A percentile compares a stretch with the other conserved stretches of the same genome.
These are phyloP conservation scores for Fraxinus ornus DNA, from an alignment of 305 asterid species.

Conservation along the genomic window DNA sequence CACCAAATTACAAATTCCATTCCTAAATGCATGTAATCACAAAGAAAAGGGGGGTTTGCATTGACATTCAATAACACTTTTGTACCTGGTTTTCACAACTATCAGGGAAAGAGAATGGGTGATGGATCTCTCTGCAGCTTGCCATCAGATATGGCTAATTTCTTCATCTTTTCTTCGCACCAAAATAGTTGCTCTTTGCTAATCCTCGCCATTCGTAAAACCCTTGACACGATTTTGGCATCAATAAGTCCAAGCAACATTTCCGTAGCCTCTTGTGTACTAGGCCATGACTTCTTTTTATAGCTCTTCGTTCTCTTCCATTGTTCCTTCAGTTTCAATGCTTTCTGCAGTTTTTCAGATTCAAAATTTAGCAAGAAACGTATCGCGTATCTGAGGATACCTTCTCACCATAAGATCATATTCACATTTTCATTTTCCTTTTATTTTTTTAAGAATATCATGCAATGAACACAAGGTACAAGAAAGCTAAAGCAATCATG, in stretches of 20 bases:
- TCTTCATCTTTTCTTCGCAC: conserved; percentile 95
- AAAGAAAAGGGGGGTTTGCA: background rate
- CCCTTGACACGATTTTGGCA: conserved; percentile 65
- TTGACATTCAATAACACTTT: background rate
- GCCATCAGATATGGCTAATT: conserved; percentile 50
- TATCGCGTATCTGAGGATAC: background rate
- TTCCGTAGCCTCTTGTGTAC: conserved; percentile 49
- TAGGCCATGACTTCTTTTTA: conserved; percentile 69
- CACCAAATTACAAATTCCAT: background rate
- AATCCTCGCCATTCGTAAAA: conserved; percentile 52
- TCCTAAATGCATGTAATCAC: background rate
- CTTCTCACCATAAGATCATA: background rate
- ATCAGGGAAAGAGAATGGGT: conserved; percentile 68
- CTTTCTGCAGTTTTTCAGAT: conserved; percentile 55
- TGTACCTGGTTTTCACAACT: conserved; percentile 14
- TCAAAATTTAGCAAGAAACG: background rate
- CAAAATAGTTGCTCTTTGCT: conserved; percentile 73
- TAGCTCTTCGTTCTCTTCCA: conserved; percentile 64
- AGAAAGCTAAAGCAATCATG: background rate
- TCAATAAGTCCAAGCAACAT: conserved; percentile 71
- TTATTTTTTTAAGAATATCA: background rate
- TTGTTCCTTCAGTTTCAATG: conserved; percentile 66
- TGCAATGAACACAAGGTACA: background rate
- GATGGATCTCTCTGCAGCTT: conserved; percentile 83
- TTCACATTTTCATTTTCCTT: background rate